Evolutionary conservation across 345 rosid genomes (phyloP).

Genomic region (Eucalyptus curtisii): DNA sequence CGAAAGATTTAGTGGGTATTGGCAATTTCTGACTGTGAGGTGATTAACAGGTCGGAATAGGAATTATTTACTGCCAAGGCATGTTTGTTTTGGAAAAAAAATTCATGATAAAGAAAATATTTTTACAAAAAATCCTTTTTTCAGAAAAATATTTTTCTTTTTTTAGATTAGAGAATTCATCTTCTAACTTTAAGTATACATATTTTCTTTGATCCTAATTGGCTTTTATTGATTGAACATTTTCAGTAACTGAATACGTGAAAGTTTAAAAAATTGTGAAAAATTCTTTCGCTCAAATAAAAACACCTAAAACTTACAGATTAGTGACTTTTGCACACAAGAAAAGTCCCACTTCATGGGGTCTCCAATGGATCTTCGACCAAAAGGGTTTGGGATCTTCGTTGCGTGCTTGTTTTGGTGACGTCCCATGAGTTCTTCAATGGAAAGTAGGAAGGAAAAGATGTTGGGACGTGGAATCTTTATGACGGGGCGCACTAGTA

Average conservation of each 20-base stretch:
- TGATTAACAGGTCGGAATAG: not conserved
- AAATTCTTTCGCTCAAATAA: not conserved
- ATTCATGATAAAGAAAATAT: not conserved
- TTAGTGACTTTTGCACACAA: not conserved
- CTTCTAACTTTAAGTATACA: too few relatives aligned
- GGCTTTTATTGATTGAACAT: not conserved
- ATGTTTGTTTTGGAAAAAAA: not conserved
- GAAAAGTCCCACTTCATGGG: not conserved
- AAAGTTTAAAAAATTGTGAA: not conserved
- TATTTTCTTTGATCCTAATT: not conserved
- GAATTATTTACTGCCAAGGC: not conserved
- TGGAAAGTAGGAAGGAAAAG: not conserved
- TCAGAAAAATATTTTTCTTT: not conserved
- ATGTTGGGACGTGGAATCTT: not conserved
- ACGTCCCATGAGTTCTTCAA: not conserved
- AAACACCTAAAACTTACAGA: not conserved
- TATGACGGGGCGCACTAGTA: not conserved
- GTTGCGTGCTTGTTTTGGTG: not conserved
- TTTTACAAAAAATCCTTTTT: not conserved
- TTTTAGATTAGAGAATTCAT: not conserved
- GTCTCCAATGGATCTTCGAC: not conserved
- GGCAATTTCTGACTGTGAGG: not conserved
- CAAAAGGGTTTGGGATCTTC: not conserved
- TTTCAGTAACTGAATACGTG: rapidly evolving
- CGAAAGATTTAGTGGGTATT: not conserved